Conservation (phyloP, 2,329 filamentous ascomycete species). For the Aspergillus hiratsukae region DNA sequence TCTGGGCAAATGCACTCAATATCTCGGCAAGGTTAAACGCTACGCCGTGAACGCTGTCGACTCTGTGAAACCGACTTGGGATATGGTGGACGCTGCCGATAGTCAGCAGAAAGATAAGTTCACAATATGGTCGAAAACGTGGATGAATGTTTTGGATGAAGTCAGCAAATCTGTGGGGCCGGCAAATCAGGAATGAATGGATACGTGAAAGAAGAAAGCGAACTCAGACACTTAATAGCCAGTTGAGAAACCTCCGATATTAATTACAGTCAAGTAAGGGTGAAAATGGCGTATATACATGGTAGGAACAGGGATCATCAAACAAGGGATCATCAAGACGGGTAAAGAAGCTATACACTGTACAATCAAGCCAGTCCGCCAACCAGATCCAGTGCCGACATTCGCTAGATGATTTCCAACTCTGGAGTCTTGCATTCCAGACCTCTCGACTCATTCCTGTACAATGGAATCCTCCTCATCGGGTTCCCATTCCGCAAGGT, state of each 20-base stretch:
- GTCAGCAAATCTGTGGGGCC: constrained; percentile 28
- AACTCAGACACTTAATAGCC: not conserved
- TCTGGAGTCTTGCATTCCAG: not conserved
- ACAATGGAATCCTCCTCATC: constrained; percentile 14
- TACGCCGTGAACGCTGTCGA: constrained; percentile 64
- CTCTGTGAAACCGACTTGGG: constrained; percentile 68
- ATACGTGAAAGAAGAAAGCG: not conserved
- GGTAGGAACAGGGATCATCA: not conserved
- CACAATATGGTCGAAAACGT: constrained; percentile 66
- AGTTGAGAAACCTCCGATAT: not conserved
- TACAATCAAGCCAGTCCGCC: constrained; percentile 1
- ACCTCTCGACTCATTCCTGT: not conserved
- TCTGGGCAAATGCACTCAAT: constrained; percentile 28
- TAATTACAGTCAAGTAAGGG: not conserved
- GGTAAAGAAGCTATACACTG: constrained; percentile 3
- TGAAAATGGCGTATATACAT: not conserved
- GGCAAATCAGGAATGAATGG: not conserved
- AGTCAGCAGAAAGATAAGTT: constrained; percentile 65
- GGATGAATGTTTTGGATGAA: constrained; percentile 44
- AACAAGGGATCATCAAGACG: constrained; percentile 1
- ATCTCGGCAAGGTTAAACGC: constrained; percentile 28
- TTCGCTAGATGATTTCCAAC: not conserved
- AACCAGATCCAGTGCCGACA: not conserved
- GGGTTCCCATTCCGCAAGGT: constrained; percentile 36
- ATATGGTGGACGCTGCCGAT: constrained; percentile 57